A percentile compares a stretch with the other conserved stretches of the same genome.
phyloP scores from a whole-genome alignment of 345 rosid species.

The Theobroma cacao region DNA sequence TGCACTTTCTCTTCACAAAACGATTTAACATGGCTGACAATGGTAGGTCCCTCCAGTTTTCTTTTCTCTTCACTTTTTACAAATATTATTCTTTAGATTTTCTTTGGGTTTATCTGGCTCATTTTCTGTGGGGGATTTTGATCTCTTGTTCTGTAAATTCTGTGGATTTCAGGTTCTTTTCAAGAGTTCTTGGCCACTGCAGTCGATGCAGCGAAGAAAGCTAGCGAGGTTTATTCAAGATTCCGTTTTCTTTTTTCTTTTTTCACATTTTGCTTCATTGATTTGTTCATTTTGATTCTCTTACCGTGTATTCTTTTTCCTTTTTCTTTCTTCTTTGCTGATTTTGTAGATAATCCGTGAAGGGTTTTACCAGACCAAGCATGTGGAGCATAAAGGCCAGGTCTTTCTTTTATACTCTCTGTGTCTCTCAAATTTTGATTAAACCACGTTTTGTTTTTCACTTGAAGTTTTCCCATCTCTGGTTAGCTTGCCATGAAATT shows the following conservation, averaged over 20 bases:
- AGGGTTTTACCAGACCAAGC: slow-evolving; percentile 82
- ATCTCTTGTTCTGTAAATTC: neutral
- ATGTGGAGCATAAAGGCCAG: slow-evolving; percentile 94
- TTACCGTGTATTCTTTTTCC: neutral
- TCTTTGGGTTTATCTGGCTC: neutral
- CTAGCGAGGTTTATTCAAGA: slow-evolving; percentile 58
- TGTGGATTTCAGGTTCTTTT: slow-evolving; percentile 45
- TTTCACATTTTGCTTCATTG: neutral
- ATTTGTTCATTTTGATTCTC: neutral
- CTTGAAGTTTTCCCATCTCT: neutral
- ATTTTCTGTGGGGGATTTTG: neutral
- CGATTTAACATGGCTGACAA: slow-evolving; percentile 44
- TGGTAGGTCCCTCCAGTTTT: slow-evolving; percentile 32
- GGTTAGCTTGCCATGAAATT: neutral
- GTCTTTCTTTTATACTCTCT: slow-evolving; percentile 29
- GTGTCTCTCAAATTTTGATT: neutral
- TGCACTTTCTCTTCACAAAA: neutral
- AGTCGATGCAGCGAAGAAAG: slow-evolving; percentile 81
- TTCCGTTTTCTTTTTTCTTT: neutral
- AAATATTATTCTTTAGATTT: neutral
- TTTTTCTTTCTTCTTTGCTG: neutral
- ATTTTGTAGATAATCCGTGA: slow-evolving; percentile 59
- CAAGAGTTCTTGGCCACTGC: slow-evolving; percentile 64
- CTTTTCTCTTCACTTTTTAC: neutral
- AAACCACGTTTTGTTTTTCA: neutral